These are phyloP conservation scores for Mortierella sp. DNA, from an alignment of 371 early-diverging fungal genomes.

Conservation along the genomic window DNA sequence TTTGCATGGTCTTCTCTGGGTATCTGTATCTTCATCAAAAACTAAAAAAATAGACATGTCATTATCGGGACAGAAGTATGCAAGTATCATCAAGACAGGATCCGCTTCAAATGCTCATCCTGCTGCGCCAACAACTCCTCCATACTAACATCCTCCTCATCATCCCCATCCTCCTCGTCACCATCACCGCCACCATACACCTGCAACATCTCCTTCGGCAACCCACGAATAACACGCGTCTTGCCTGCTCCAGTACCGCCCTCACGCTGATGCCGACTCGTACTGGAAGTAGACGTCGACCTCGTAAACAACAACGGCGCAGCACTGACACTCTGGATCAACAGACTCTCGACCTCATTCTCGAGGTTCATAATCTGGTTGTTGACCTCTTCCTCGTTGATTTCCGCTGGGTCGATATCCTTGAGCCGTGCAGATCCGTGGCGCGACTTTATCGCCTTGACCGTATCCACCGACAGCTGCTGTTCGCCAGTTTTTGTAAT, in stretches of 20 bases:
- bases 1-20: too few species aligned
- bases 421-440: constrained; percentile 29
- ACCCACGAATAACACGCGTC: constrained; percentile 38
- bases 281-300: too few species aligned
- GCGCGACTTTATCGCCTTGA: constrained; percentile 8
- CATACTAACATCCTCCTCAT: constrained; percentile 39
- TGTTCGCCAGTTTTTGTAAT: background rate
- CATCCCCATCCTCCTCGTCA: constrained; percentile 18
- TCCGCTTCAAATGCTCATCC: constrained; percentile 25
- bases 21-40: too few species aligned
- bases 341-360: constrained; percentile 42
- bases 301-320: constrained; percentile 29
- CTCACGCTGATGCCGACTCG: constrained; percentile 5
- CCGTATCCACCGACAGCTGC: too few species aligned
- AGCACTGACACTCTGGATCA: constrained; percentile 30
- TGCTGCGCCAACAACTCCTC: constrained; percentile 52
- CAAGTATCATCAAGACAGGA: constrained; percentile 11
- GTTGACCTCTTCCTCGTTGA: constrained; percentile 45
- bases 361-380: constrained; percentile 48
- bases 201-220: constrained; percentile 40
- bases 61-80: too few species aligned
- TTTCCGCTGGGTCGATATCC: constrained; percentile 30
- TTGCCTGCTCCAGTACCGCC: constrained; percentile 23
- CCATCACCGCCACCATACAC: constrained; percentile 3
- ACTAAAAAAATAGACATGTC: too few species aligned